phyloP scores from a whole-genome alignment of 23 red algal species.

The Cyanidioschyzon merolae region DNA sequence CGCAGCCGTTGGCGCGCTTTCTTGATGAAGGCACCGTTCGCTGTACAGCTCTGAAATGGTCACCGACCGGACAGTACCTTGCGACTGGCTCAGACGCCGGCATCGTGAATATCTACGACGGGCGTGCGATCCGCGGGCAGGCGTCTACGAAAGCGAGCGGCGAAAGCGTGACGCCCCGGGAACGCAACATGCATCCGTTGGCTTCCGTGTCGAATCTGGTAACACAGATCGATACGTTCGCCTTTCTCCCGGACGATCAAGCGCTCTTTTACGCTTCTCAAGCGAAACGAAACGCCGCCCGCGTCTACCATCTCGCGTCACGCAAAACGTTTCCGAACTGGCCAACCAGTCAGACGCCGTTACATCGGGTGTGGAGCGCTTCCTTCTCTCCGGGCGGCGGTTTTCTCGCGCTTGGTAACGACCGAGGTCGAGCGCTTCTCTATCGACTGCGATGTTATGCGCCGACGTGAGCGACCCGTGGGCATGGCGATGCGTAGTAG shows the following conservation, averaged over 20 bases:
- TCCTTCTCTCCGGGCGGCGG: slow-evolving; percentile 40
- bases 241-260: slow-evolving; percentile 39
- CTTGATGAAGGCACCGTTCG: slow-evolving; percentile 46
- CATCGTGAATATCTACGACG: slow-evolving; percentile 49
- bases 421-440: slow-evolving; percentile 48
- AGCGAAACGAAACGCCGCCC: slow-evolving; percentile 46
- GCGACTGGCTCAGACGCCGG: slow-evolving; percentile 54
- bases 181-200: slow-evolving; percentile 18
- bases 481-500: neutral
- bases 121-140: neutral
- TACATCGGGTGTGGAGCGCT: slow-evolving; percentile 27
- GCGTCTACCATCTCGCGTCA: slow-evolving; percentile 34
- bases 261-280: slow-evolving; percentile 37
- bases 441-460: slow-evolving; percentile 47
- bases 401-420: slow-evolving; percentile 57
- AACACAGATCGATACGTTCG: slow-evolving; percentile 34
- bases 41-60: slow-evolving; percentile 29
- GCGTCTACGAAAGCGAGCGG: neutral
- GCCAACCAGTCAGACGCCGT: slow-evolving; percentile 36
- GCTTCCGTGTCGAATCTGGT: slow-evolving; percentile 43
- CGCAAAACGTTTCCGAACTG: slow-evolving; percentile 57
- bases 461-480: neutral
- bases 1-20: neutral
- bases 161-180: neutral
- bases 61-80: slow-evolving; percentile 19